Percentiles rank a stretch among this genome's conserved stretches.
phyloP scores from a whole-genome alignment of 495 filamentous ascomycete genomes.

The Penicillium egyptiacum region DNA sequence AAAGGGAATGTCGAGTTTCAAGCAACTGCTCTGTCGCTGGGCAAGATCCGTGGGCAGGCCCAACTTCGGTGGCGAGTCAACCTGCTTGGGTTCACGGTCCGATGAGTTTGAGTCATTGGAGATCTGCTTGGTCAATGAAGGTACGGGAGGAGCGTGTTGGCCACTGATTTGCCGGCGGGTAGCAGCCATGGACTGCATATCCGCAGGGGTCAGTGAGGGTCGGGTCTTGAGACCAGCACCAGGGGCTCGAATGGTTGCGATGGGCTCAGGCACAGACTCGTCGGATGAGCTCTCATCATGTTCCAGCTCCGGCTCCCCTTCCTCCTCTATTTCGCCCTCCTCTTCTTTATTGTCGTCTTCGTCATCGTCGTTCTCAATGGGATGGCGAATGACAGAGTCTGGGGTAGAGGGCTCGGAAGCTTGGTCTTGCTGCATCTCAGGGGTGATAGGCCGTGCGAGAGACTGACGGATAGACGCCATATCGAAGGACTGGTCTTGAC shows the following conservation, averaged over 20 bases:
- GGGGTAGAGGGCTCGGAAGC: conserved; percentile 72
- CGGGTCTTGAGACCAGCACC: conserved; percentile 88
- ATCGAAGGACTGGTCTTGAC: conserved; percentile 32
- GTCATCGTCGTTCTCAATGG: conserved; percentile 42
- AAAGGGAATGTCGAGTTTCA: conserved; percentile 68
- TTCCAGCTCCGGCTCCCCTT: conserved; percentile 26
- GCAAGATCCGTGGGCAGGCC: conserved; percentile 21
- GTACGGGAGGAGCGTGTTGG: conserved; percentile 62
- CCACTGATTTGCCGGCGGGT: conserved; percentile 81
- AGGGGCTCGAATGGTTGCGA: conserved; percentile 88
- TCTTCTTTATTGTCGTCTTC: conserved; percentile 27
- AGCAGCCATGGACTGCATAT: conserved; percentile 84
- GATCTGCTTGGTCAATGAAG: conserved; percentile 38
- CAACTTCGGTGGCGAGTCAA: conserved; percentile 19
- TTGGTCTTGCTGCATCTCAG: conserved; percentile 54
- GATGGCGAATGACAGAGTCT: conserved; percentile 90
- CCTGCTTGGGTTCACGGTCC: conserved; percentile 26
- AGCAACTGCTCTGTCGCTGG: conserved; percentile 53
- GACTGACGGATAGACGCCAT: conserved; percentile 53
- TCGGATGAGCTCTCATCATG: conserved; percentile 29
- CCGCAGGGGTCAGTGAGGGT: conserved; percentile 80
- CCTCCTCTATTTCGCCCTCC: conserved; percentile 29
- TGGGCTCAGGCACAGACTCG: conserved; percentile 69
- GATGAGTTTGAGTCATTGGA: conserved; percentile 36
- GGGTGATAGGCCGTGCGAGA: conserved; percentile 61